phyloP scores from a whole-genome alignment of 495 filamentous ascomycete genomes.

The Amphirosellinia nigrospora region DNA sequence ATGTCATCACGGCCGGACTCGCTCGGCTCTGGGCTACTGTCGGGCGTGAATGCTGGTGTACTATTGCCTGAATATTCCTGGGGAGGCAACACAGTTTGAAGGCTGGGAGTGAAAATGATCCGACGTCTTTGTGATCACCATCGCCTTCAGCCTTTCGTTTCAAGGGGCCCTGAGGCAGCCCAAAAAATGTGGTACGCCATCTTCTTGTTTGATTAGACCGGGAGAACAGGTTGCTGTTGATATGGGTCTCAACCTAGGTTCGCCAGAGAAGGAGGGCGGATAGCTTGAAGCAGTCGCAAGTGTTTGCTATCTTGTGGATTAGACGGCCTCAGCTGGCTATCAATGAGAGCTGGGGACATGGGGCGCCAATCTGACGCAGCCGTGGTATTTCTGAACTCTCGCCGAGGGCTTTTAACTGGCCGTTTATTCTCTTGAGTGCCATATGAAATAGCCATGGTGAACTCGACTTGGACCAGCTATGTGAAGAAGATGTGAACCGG shows the following conservation, averaged over 20 bases:
- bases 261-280: neutral
- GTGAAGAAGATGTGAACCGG: neutral
- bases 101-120: neutral
- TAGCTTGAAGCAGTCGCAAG: neutral
- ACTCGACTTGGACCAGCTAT: neutral
- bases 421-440: no score
- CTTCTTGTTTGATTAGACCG: neutral
- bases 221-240: neutral
- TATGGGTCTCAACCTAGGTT: neutral
- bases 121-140: neutral
- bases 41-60: constrained; percentile 17
- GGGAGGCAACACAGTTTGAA: neutral
- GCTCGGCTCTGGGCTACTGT: constrained; percentile 26
- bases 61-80: neutral
- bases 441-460: constrained; percentile 9
- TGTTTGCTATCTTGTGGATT: neutral
- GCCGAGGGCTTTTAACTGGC: neutral
- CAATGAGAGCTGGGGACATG: neutral
- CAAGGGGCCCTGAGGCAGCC: neutral
- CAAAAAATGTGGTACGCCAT: neutral
- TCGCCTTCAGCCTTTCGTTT: neutral
- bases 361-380: neutral
- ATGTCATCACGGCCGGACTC: constrained; percentile 23
- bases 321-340: neutral
- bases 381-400: neutral